These are phyloP conservation scores for Penicillium glabrum DNA, from an alignment of 2,329 filamentous ascomycete genomes.

Conservation along the genomic window DNA sequence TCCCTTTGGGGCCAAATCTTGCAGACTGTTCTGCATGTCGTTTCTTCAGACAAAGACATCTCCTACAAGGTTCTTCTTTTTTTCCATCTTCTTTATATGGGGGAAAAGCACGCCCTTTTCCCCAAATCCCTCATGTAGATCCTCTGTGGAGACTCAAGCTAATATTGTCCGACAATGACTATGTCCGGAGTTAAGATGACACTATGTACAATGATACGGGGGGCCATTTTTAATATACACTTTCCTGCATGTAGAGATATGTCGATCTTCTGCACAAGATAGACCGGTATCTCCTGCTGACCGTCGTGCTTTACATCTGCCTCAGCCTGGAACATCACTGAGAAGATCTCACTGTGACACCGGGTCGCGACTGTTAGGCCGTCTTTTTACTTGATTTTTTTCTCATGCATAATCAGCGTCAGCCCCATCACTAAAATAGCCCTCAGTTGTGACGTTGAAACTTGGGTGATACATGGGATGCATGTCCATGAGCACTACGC, in stretches of 20 bases:
- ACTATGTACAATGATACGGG: not conserved
- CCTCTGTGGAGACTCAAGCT: not conserved
- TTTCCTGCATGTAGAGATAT: not conserved
- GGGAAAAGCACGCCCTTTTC: not conserved
- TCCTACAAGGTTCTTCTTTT: not conserved
- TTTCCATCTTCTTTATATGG: no score
- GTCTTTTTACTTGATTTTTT: not conserved
- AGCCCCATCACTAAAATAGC: not conserved
- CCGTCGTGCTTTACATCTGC: constrained; percentile 6
- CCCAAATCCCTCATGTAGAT: not conserved
- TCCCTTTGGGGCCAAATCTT: not conserved
- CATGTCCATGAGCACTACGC: not conserved
- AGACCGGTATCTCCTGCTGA: constrained; percentile 3
- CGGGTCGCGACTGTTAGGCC: not conserved
- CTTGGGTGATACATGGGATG: not conserved
- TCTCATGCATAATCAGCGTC: not conserved
- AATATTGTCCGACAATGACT: constrained; percentile 1
- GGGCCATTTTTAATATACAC: not conserved
- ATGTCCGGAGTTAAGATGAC: not conserved
- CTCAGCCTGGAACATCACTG: constrained; percentile 13
- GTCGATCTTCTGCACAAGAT: not conserved
- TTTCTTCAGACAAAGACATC: not conserved
- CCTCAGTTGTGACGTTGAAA: not conserved
- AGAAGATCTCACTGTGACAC: constrained; percentile 8
- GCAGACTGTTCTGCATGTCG: not conserved